Evolutionary conservation across 306 rosid species (phyloP).

Genomic region (Cucurbita pepo): DNA sequence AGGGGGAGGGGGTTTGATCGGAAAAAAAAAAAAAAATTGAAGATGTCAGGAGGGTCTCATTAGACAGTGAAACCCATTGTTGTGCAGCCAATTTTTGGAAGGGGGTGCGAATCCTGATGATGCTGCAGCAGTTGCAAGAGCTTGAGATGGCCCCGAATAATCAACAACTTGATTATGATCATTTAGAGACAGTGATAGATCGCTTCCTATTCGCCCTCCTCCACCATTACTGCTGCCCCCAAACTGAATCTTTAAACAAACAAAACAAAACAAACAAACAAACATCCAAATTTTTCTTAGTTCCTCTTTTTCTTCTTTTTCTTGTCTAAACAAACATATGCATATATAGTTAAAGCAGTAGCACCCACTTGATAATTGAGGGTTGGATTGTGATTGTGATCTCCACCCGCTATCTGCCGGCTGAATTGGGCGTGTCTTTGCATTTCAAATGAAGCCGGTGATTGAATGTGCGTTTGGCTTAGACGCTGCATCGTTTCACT

Average conservation of each 20-base stretch:
- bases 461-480: constrained; percentile 36
- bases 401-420: constrained; percentile 23
- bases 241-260: constrained; percentile 19
- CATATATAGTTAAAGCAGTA: background rate
- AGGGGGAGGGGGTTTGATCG: too few relatives aligned
- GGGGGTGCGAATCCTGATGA: constrained; percentile 97
- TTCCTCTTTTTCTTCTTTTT: background rate
- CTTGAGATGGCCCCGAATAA: constrained; percentile 31
- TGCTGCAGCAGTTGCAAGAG: constrained; percentile 91
- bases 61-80: constrained; percentile 50
- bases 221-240: constrained; percentile 33
- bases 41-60: constrained; percentile 7
- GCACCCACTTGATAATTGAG: constrained; percentile 40
- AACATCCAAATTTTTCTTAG: background rate
- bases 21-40: too few relatives aligned
- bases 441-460: constrained; percentile 26
- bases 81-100: constrained; percentile 44
- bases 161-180: constrained; percentile 25
- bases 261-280: background rate
- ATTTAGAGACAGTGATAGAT: constrained; percentile 33
- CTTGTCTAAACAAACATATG: background rate
- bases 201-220: constrained; percentile 45
- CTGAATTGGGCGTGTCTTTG: constrained; percentile 46
- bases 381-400: constrained; percentile 16
- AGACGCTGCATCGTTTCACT: constrained; percentile 28